phyloP scores from a whole-genome alignment of 2,329 filamentous ascomycete species.

The Gaeumannomyces sp. region DNA sequence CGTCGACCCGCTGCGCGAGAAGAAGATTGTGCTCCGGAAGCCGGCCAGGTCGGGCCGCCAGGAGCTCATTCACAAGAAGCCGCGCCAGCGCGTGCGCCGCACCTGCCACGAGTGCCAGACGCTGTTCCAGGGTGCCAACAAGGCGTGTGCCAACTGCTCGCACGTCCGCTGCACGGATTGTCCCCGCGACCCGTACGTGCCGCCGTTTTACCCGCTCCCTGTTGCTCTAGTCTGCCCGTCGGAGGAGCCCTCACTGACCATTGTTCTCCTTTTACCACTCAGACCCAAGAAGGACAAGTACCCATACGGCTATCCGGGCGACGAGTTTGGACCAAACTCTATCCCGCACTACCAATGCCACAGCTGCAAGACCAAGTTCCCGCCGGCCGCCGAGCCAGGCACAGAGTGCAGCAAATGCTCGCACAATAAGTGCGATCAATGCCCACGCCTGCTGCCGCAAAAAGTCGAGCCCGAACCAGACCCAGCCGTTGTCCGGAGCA shows the following conservation, averaged over 20 bases:
- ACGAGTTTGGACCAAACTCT: slow-evolving; percentile 48
- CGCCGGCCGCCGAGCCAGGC: slow-evolving; percentile 41
- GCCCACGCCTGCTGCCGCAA: slow-evolving; percentile 51
- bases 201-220: slow-evolving; percentile 4
- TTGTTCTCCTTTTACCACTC: slow-evolving; percentile 5
- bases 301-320: slow-evolving; percentile 63
- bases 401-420: slow-evolving; percentile 54
- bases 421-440: slow-evolving; percentile 53
- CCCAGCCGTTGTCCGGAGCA: slow-evolving; percentile 49
- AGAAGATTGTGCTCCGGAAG: slow-evolving; percentile 51
- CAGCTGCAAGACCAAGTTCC: slow-evolving; percentile 55
- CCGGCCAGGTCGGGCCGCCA: slow-evolving; percentile 61
- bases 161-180: slow-evolving; percentile 76
- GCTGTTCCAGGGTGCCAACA: slow-evolving; percentile 52
- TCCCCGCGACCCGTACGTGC: slow-evolving; percentile 69
- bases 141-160: slow-evolving; percentile 60
- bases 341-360: slow-evolving; percentile 54
- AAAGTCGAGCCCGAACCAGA: slow-evolving; percentile 57
- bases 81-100: slow-evolving; percentile 66
- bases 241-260: background rate
- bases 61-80: slow-evolving; percentile 65
- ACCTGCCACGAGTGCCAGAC: slow-evolving; percentile 69
- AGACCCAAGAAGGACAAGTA: slow-evolving; percentile 64
- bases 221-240: background rate
- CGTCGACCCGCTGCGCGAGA: slow-evolving; percentile 35